Base-by-base conservation (phyloP, 106 monocot species). In the Acorus gramineus region DNA sequence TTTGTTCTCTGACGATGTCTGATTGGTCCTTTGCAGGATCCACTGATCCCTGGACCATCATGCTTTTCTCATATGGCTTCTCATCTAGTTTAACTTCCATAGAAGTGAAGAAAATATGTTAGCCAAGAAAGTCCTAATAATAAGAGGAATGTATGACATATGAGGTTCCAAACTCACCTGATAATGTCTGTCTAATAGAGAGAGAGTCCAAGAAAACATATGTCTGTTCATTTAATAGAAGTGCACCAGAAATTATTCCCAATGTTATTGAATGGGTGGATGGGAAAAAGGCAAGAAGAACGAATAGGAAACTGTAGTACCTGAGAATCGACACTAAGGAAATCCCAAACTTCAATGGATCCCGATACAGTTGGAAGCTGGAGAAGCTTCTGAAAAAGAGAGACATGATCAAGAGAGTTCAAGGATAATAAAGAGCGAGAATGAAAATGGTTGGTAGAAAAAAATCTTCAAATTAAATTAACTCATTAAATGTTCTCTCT, bases 301-400 rank as follows among this genome's bases (percentile, higher is more conserved):
- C 42, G 14, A 47, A 9, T 6, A 58, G 44, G 62, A 6, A 60
- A 53, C 14, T 59, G 48, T 53, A 71, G 70, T 63, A 92, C 96
- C 96, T 91, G 96, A 54, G 96, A 98, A 88, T 98, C 96, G 74
- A 98, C 88, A 75, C 96, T 98, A 49, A 98, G 82, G 61, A 98
- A 98, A 80, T 98, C 96, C 96, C 96, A 98, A 63, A 98, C 87
- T 68, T 92, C 96, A 62, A 98, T 91, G 58, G 91, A 98, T 60
- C 82, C 73, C 49, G 96, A 91, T 69, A 88, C 71, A 51, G 72
- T 83, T 61, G 96, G 96, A 70, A 92, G 69, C 61, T 92, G 85
- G 68, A 98, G 96, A 73, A 98, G 85, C 63, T 79, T 85, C 96
- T 98, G 88, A 64, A 69, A 62, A 72, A 71, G 8, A 48, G 2